Evolutionary conservation across 768 basidiomycete genomes (phyloP).

Genomic region (Fomitopsis pulvina): DNA sequence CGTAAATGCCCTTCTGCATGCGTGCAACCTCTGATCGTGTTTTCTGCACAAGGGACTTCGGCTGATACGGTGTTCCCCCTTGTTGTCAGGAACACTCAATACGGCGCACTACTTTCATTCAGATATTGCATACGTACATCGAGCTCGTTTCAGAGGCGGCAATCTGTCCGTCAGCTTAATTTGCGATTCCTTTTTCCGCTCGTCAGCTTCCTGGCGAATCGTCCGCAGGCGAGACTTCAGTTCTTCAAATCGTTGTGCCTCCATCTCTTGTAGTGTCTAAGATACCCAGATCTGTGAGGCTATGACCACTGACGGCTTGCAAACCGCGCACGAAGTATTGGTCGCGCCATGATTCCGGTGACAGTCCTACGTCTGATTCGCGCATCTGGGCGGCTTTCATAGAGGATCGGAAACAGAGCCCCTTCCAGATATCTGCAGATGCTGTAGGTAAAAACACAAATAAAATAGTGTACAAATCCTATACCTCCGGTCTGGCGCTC

Average conservation of each 20-base stretch:
- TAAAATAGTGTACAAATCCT: slow-evolving; percentile 2
- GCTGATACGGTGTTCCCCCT: slow-evolving; percentile 37
- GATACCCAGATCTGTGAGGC: not conserved
- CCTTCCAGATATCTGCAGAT: slow-evolving; percentile 58
- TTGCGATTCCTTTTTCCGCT: slow-evolving; percentile 70
- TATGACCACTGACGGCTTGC: not conserved
- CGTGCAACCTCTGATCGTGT: slow-evolving; percentile 65
- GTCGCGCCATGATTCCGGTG: slow-evolving; percentile 61
- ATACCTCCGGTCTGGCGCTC: slow-evolving; percentile 49
- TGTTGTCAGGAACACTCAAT: slow-evolving; percentile 9
- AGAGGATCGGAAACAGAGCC: slow-evolving; percentile 54
- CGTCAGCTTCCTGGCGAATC: slow-evolving; percentile 62
- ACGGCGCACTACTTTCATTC: not conserved
- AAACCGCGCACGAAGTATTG: slow-evolving; percentile 52
- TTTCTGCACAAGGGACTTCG: slow-evolving; percentile 75
- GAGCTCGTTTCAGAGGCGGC: slow-evolving; percentile 59
- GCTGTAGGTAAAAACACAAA: not conserved
- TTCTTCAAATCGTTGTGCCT: slow-evolving; percentile 60
- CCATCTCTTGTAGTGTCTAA: slow-evolving; percentile 50
- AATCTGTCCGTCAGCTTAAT: slow-evolving; percentile 68
- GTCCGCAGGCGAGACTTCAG: slow-evolving; percentile 53
- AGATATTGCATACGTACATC: slow-evolving; percentile 41
- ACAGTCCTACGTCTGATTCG: slow-evolving; percentile 30
- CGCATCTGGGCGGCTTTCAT: slow-evolving; percentile 47
- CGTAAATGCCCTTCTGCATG: slow-evolving; percentile 55